Evolutionary conservation across 2,329 filamentous ascomycete genomes (phyloP).

Genomic region (Phialophora expanda): DNA sequence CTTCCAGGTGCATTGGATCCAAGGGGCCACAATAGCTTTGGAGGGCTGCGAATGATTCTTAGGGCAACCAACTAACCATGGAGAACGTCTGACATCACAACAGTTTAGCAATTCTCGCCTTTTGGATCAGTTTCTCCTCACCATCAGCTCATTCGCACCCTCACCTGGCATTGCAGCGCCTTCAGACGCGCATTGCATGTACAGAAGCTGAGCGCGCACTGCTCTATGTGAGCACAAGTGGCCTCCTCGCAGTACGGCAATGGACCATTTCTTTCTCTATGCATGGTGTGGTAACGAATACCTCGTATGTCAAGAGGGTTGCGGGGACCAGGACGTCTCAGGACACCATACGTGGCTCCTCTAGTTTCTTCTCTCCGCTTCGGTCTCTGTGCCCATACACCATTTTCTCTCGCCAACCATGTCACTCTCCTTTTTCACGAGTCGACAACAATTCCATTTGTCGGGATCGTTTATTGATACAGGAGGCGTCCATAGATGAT

Average conservation of each 20-base stretch:
- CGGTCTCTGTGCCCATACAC: background rate
- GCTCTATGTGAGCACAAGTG: background rate
- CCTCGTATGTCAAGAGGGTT: background rate
- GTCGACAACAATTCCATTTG: constrained; percentile 16
- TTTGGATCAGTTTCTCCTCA: background rate
- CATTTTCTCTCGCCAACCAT: background rate
- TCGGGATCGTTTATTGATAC: constrained; percentile 22
- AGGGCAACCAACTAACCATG: background rate
- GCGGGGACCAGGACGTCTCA: too few relatives aligned
- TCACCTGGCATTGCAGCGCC: too few relatives aligned
- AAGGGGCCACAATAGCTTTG: background rate
- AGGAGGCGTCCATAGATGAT: constrained; percentile 17
- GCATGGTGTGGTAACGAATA: background rate
- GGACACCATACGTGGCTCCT: background rate
- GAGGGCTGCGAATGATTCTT: background rate
- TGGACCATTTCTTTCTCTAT: background rate
- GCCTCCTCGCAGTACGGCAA: background rate
- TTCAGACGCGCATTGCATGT: too few relatives aligned
- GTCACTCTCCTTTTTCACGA: background rate
- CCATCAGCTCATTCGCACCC: background rate
- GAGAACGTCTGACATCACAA: background rate
- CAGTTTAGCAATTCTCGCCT: background rate
- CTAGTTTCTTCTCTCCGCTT: background rate
- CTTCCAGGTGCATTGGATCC: constrained; percentile 8
- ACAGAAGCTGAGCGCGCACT: background rate